Evolutionary conservation across 2,329 filamentous ascomycete species (phyloP).

Genomic region (Fusarium fujikuroi): DNA sequence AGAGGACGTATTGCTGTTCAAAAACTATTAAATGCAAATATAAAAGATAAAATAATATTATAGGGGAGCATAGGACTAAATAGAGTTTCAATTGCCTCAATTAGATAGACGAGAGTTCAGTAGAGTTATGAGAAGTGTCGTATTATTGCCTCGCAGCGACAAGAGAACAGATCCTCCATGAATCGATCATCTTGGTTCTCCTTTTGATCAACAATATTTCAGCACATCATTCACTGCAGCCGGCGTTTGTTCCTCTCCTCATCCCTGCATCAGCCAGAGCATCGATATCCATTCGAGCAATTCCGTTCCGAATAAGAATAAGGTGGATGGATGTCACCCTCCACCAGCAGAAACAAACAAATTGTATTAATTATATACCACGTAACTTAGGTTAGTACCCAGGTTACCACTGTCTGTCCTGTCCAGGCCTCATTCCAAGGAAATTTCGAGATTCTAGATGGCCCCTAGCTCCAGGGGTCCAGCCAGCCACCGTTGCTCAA

Average conservation of each 20-base stretch:
- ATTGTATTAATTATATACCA: background rate
- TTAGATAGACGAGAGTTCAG: background rate
- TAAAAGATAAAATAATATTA: background rate
- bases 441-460: constrained; percentile 27
- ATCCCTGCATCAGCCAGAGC: constrained; percentile 11
- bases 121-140: background rate
- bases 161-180: background rate
- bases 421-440: constrained; percentile 20
- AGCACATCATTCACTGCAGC: background rate
- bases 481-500: constrained; percentile 33
- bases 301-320: constrained; percentile 25
- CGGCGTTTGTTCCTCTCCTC: background rate
- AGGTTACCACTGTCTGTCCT: background rate
- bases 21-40: background rate
- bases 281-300: background rate
- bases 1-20: constrained; percentile 4
- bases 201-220: background rate
- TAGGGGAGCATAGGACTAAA: background rate
- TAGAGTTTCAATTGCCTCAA: background rate
- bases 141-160: background rate
- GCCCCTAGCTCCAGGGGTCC: constrained; percentile 27
- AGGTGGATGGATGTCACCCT: constrained; percentile 29
- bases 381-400: background rate
- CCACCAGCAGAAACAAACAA: constrained; percentile 10
- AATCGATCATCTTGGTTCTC: background rate